Base-by-base conservation (phyloP, 2,329 filamentous ascomycete genomes). In the Rugonectria rugulosa region DNA sequence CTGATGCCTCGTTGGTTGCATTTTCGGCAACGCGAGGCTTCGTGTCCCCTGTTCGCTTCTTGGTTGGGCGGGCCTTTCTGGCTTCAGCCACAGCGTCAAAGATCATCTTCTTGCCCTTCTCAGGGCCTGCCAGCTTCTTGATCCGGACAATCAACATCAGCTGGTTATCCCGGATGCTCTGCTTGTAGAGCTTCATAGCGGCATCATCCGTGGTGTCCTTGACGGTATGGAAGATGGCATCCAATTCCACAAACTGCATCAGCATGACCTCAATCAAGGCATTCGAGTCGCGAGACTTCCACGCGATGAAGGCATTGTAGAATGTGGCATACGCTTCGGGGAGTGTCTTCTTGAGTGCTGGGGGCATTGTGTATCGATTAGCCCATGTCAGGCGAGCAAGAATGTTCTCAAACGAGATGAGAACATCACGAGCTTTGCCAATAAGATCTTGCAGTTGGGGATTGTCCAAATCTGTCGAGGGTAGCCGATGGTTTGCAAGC, bases 191-290 rank as follows among this genome's bases (percentile, higher is more conserved):
- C 15, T 85, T 85, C 1, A 89, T 85, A 3, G 92, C 90, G 14
- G 87, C 85, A 32, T 88, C 86, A 42, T 90, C 87, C 0, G 86
- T 90, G 47, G 88, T 87, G 65, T 92, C 87, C 71, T 92, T 92
- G 70, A 95, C 89, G 3, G 88, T 90, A 69, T 92, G 89, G 80
- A 90, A 90, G 42, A 94, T 94, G 29, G 88, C 88, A 67, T 95
- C 91, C 2, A 95, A 82, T 69, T 92, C 90, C 15, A 93, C 89
- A 71, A 94, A 93, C 61, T 92, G 90, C 67, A 91, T 83, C n/a
- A 94, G 81, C 90, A 95, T 93, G 51, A 91, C 88, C 65, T 93
- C 89, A 47, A 94, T 86, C 5, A 95, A 78, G 0, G 90, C 87
- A 49, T 87, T 87, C 0, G 89, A 91, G 69, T 94, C 91, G 47